These are phyloP conservation scores for Rhodotorula graminis DNA, from an alignment of 768 basidiomycete species.

Conservation along the genomic window DNA sequence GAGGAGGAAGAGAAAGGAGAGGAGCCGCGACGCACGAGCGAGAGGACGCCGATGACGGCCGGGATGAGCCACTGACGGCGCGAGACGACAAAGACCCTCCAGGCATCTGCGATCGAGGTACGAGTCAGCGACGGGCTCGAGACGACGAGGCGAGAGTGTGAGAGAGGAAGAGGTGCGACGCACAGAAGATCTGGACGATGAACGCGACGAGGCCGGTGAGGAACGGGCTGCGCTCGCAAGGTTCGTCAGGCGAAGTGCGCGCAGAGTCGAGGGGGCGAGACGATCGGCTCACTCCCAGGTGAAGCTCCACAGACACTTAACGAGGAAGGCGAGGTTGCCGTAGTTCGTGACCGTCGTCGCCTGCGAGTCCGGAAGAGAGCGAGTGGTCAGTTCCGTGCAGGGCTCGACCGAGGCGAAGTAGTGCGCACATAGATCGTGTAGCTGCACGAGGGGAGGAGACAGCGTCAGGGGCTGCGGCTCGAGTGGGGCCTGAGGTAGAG, in stretches of 20 bases:
- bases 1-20: too few species aligned
- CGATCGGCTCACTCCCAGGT: not conserved
- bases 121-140: not conserved
- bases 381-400: not conserved
- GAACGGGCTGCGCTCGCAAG: not conserved
- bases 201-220: slow-evolving; percentile 17
- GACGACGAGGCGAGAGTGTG: too few species aligned
- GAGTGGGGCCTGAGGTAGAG: not conserved
- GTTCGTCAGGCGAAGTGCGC: not conserved
- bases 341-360: slow-evolving; percentile 19
- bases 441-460: not conserved
- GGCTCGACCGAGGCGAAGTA: not conserved
- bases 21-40: not conserved
- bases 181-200: slow-evolving; percentile 12
- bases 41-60: slow-evolving; percentile 3
- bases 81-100: slow-evolving; percentile 11
- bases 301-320: slow-evolving; percentile 6
- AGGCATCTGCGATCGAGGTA: not conserved
- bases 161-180: too few species aligned
- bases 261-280: not conserved
- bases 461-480: not conserved
- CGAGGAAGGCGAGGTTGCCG: slow-evolving; percentile 5
- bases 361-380: not conserved
- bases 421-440: slow-evolving; percentile 17
- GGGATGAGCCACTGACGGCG: not conserved